Evolutionary conservation across 176 grass and related monocot genomes (phyloP).

Genomic region (Oryza nivara): DNA sequence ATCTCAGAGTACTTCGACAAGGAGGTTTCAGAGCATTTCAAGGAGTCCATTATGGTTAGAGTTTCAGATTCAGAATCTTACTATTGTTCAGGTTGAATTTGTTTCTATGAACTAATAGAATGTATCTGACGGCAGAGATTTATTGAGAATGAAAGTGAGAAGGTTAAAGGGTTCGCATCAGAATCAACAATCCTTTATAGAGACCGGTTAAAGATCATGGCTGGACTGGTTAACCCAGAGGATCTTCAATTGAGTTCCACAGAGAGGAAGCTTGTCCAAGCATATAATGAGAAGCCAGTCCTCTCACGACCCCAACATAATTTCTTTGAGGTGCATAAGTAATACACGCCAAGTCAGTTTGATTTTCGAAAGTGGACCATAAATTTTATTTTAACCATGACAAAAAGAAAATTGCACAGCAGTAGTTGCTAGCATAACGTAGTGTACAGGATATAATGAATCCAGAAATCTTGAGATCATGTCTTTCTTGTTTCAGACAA

Average conservation of each 20-base stretch:
- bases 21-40: conserved; percentile 88
- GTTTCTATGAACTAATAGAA: conserved; percentile 17
- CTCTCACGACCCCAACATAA: conserved; percentile 92
- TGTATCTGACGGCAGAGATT: conserved; percentile 57
- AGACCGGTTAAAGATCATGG: conserved; percentile 95
- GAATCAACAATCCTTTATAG: conserved; percentile 74
- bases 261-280: conserved; percentile 83
- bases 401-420: not conserved
- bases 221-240: conserved; percentile 88
- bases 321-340: conserved; percentile 69
- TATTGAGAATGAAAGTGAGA: conserved; percentile 80
- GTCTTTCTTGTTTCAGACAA: conserved; percentile 4
- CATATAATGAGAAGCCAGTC: conserved; percentile 97
- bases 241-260: conserved; percentile 78
- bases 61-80: conserved; percentile 22
- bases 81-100: conserved; percentile 12
- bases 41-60: conserved; percentile 75
- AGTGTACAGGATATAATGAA: not conserved
- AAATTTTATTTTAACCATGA: not conserved
- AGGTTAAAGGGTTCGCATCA: conserved; percentile 77
- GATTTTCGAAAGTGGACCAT: not conserved
- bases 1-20: conserved; percentile 92
- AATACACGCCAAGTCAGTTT: not conserved
- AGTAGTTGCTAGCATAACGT: not conserved
- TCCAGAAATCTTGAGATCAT: not conserved